phyloP scores from a whole-genome alignment of 2,329 filamentous ascomycete genomes.

The Xylariaceae sp. region DNA sequence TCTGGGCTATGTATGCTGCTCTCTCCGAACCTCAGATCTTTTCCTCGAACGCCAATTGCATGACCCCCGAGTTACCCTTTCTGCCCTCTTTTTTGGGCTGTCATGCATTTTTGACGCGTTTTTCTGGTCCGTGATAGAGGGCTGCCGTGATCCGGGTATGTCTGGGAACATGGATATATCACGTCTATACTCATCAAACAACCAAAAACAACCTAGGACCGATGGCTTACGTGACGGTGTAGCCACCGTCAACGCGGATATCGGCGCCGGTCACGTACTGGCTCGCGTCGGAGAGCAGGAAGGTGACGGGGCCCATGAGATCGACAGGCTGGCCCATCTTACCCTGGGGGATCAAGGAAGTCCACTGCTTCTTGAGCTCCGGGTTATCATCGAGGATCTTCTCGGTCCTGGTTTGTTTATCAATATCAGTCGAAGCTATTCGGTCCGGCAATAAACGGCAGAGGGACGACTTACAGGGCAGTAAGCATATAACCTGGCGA shows the following conservation, averaged over 20 bases:
- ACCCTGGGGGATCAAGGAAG: constrained; percentile 81
- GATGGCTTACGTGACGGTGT: constrained; percentile 62
- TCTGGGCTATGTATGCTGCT: no score
- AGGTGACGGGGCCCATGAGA: constrained; percentile 87
- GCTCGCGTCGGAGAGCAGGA: constrained; percentile 74
- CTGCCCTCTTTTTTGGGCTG: no score
- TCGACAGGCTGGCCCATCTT: constrained; percentile 92
- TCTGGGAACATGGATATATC: no score
- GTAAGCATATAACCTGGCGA: constrained; percentile 96
- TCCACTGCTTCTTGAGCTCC: constrained; percentile 85
- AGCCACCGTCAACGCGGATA: constrained; percentile 80
- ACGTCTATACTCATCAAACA: not conserved
- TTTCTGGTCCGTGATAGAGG: no score
- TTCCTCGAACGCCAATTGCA: no score
- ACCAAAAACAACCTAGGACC: not conserved
- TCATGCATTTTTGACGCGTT: no score
- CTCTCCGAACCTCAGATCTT: no score
- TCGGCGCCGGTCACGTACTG: constrained; percentile 70
- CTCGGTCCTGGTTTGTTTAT: constrained; percentile 60
- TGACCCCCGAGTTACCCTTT: no score
- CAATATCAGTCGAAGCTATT: constrained; percentile 8
- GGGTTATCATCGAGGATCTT: constrained; percentile 94
- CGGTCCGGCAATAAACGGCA: not conserved
- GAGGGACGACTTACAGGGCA: constrained; percentile 63
- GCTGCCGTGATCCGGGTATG: no score